These are phyloP conservation scores for Trypanosoma theileri DNA, from an alignment of 208 protist genomes.

Conservation along the genomic window DNA sequence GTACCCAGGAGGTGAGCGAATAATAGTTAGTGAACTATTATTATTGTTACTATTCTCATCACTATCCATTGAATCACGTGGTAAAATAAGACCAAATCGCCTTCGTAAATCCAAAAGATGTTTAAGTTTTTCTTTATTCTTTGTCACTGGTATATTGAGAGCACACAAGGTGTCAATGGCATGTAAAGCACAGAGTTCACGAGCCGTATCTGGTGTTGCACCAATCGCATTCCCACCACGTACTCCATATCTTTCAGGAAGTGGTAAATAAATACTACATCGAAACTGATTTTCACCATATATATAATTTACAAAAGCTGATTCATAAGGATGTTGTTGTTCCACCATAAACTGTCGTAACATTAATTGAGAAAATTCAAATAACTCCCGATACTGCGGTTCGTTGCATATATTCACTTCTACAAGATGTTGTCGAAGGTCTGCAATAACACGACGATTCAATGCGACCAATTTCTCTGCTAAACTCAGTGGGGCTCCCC, in stretches of 20 bases:
- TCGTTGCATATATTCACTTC: conserved; percentile 49
- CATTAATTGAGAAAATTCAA: conserved; percentile 36
- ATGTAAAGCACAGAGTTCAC: conserved; percentile 44
- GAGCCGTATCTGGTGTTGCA: conserved; percentile 26
- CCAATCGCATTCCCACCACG: conserved; percentile 68
- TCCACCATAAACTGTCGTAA: conserved; percentile 61
- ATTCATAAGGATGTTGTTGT: conserved; percentile 52
- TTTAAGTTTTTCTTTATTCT: conserved; percentile 29
- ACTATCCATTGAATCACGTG: conserved; percentile 19
- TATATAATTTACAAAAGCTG: conserved; percentile 40
- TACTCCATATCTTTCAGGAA: conserved; percentile 59
- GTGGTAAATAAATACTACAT: conserved; percentile 58
- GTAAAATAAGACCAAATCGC: conserved; percentile 45
- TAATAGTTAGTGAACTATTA: conserved; percentile 10
- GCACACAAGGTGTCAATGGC: conserved; percentile 65
- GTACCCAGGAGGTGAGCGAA: conserved; percentile 62
- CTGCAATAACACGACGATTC: conserved; percentile 30
- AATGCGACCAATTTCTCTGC: conserved; percentile 45
- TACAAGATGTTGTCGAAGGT: conserved; percentile 46
- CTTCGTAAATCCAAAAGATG: conserved; percentile 47
- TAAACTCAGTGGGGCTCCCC: conserved; percentile 31
- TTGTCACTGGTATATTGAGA: conserved; percentile 45
- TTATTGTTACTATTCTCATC: background rate
- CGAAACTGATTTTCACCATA: conserved; percentile 49
- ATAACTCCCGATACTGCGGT: conserved; percentile 33